Evolutionary conservation across 2,329 filamentous ascomycete genomes (phyloP).

Genomic region (Hypoxylon sp.): DNA sequence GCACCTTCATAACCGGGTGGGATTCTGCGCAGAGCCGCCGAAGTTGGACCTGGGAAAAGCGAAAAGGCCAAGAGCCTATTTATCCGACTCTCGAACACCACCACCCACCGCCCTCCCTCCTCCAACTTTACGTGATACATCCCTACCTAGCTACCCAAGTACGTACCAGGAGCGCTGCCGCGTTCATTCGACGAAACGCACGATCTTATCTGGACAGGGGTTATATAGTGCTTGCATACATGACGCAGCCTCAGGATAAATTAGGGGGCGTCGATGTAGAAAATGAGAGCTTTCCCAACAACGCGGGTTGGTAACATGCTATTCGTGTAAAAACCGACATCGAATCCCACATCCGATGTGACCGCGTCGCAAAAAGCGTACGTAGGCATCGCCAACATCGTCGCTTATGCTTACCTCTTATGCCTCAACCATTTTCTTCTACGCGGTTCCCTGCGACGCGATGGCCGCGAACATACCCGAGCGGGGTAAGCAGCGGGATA

Average conservation of each 20-base stretch:
- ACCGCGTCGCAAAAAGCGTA: constrained; percentile 11
- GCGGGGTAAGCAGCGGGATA: constrained; percentile 34
- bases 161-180: neutral
- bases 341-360: constrained; percentile 26
- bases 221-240: constrained; percentile 35
- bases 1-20: constrained; percentile 24
- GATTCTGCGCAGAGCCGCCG: constrained; percentile 38
- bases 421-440: constrained; percentile 6
- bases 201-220: constrained; percentile 34
- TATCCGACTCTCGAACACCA: constrained; percentile 37
- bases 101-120: neutral
- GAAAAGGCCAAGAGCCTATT: constrained; percentile 38
- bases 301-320: constrained; percentile 14
- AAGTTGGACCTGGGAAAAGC: constrained; percentile 39
- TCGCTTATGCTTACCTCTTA: constrained; percentile 14
- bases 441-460: constrained; percentile 1
- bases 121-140: constrained; percentile 25
- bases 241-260: constrained; percentile 43
- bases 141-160: neutral
- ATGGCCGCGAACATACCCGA: constrained; percentile 16
- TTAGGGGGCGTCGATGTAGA: constrained; percentile 30
- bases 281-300: constrained; percentile 14
- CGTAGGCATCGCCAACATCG: constrained; percentile 3
- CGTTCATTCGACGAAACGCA: constrained; percentile 16
- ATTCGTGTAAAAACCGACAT: constrained; percentile 5